These are phyloP conservation scores for Diutina neorugosa DNA, from an alignment of 1,139 yeast species.

Conservation along the genomic window DNA sequence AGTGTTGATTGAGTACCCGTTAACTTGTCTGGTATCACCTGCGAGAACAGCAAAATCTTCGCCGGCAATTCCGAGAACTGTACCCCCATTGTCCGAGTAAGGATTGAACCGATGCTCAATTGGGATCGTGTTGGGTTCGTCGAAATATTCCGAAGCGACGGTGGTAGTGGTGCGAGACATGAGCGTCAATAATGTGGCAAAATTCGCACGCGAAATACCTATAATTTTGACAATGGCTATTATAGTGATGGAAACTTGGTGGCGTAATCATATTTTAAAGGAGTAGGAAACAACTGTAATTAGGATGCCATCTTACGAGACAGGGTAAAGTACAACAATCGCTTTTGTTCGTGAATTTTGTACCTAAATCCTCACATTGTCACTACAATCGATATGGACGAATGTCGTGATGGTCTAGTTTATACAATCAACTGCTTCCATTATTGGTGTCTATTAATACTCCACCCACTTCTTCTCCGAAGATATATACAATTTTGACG, in stretches of 20 bases:
- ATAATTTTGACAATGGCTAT: no score
- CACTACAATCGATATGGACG: no score
- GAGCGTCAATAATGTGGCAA: not conserved
- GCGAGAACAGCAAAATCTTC: constrained; percentile 94
- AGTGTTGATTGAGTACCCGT: constrained; percentile 87
- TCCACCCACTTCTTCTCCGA: not conserved
- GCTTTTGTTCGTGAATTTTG: no score
- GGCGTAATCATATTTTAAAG: no score
- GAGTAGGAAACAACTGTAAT: no score
- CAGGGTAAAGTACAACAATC: no score
- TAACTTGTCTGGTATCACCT: constrained; percentile 94
- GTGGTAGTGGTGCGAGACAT: constrained; percentile 14
- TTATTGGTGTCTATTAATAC: not conserved
- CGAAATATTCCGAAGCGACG: constrained; percentile 49
- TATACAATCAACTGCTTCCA: no score
- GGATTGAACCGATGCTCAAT: constrained; percentile 94
- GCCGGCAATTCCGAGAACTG: constrained; percentile 95
- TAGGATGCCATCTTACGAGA: no score
- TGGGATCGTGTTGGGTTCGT: constrained; percentile 44
- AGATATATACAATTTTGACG: not conserved
- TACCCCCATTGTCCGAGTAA: constrained; percentile 94
- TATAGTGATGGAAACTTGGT: no score
- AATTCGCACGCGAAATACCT: not conserved
- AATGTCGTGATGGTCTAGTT: no score
- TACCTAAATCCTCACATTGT: no score